phyloP scores from a whole-genome alignment of 371 early-diverging fungal genomes.

The Mucor ambiguus region DNA sequence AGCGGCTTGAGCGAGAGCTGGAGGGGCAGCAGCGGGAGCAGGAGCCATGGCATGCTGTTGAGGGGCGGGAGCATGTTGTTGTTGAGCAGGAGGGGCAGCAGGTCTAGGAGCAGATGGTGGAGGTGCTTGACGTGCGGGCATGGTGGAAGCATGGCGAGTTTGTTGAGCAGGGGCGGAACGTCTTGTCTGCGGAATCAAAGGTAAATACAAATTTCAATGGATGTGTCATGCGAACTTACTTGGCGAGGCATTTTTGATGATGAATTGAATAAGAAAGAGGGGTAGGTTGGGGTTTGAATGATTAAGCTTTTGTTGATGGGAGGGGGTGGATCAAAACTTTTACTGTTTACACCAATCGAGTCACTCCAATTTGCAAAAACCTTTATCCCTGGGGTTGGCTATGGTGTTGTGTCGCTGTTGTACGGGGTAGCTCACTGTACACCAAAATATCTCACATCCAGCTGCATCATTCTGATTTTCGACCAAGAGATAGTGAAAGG shows the following conservation, averaged over 20 bases:
- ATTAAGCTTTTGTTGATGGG: not conserved
- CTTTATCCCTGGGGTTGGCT: constrained; percentile 3
- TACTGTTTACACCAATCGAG: constrained; percentile 2
- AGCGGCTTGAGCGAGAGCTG: constrained; percentile 52
- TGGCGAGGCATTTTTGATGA: constrained; percentile 6
- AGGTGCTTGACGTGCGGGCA: constrained; percentile 69
- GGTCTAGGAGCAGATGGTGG: constrained; percentile 58
- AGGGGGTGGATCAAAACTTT: not conserved
- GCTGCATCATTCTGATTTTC: too few relatives aligned
- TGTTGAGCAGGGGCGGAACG: constrained; percentile 68
- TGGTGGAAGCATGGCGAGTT: constrained; percentile 70
- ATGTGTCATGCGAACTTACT: not conserved
- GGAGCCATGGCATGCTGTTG: constrained; percentile 49
- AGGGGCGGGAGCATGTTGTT: constrained; percentile 45
- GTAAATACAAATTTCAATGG: not conserved
- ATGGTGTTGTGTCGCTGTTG: not conserved
- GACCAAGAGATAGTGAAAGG: too few relatives aligned
- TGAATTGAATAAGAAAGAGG: not conserved
- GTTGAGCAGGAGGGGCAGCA: constrained; percentile 41
- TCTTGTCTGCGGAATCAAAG: constrained; percentile 33
- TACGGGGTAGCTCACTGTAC: not conserved
- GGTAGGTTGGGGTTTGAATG: not conserved
- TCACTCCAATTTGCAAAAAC: constrained; percentile 1
- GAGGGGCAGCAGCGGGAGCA: constrained; percentile 49
- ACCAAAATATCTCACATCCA: not conserved